Conservation (phyloP, 371 early-diverging fungal species). For the Synchytrium microbalum region DNA sequence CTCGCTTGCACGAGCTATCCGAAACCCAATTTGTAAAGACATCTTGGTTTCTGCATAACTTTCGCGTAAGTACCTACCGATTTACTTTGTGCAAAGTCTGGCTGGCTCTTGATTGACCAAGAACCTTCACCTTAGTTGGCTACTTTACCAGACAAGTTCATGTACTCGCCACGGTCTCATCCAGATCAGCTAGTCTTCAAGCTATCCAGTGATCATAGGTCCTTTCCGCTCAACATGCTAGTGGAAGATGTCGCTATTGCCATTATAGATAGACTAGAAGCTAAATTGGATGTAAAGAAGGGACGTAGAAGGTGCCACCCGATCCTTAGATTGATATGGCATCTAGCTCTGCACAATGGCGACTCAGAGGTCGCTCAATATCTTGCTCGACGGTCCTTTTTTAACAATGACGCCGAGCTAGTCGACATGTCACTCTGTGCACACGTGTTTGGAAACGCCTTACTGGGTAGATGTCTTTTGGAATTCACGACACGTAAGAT, state of each 20-base stretch:
- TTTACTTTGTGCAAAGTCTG: too few relatives aligned
- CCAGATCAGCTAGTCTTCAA: background rate
- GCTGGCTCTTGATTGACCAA: too few relatives aligned
- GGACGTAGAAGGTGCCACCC: background rate
- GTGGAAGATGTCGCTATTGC: background rate
- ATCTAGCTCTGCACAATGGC: background rate
- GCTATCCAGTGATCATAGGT: background rate
- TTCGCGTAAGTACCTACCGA: too few relatives aligned
- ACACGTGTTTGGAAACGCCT: background rate
- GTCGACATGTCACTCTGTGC: background rate
- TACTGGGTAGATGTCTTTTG: background rate
- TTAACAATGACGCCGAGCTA: background rate
- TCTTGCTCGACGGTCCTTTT: background rate
- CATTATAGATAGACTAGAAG: background rate
- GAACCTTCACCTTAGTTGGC: too few relatives aligned
- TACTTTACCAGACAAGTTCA: background rate
- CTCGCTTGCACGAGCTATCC: too few relatives aligned
- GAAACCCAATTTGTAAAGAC: too few relatives aligned
- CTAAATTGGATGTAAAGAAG: background rate
- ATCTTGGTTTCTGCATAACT: too few relatives aligned
- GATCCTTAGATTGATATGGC: background rate
- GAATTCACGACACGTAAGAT: background rate
- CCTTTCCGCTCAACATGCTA: background rate
- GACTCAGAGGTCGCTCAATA: background rate
- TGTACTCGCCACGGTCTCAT: background rate